Base-by-base conservation (phyloP, 495 filamentous ascomycete species). In the Thermothielavioides terrestris region DNA sequence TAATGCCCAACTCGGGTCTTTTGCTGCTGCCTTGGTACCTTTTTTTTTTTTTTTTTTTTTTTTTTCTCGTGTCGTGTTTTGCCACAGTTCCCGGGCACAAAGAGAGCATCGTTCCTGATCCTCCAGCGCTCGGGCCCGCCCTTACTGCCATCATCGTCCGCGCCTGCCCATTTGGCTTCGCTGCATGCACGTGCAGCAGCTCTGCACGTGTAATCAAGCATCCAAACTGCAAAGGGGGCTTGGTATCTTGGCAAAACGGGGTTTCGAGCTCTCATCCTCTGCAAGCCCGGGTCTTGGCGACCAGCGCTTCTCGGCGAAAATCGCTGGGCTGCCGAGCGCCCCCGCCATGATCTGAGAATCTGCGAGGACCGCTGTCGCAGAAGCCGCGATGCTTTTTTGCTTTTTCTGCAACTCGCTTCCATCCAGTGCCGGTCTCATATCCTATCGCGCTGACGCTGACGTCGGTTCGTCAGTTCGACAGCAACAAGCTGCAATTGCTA, bases 361-460 rank as follows among this genome's bases (percentile, higher is more conserved):
- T 28, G 30, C 36, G 43, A 47, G 37, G 38, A 28, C 28, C 2
- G 35, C 32, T 37, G 6, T 26, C 22, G 42, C n/a, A 28, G 10
- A 39, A 39, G 42, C 44, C 43, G 56, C 55, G 51, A 61, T 62
- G 62, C 62, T 41, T 25, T 42, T 56, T 56, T 53, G 37, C 36
- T 41, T 25, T 42, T 56, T 56, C 55, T 32, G 31, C 55, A 49
- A 44, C 44, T 45, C 42, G 49, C 47, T 26, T 55, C 40, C 43
- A 53, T 41, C 27, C 47, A 39, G 25, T 36, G 21, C 38, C 53
- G 55, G 27, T 48, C 57, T 22, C 51, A 46, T 26, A 61, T 44
- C 41, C 41, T 57, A 20, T 54, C 52, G 22, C 49, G 57, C 28
- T 60, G 55, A 53, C 49, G n/a, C 32, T 15, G 35, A 10, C 46